Percentiles rank a stretch among this genome's conserved stretches.
Evolutionary conservation across 495 filamentous ascomycete species (phyloP).

Genomic region (Aspergillus carlsbadensis): DNA sequence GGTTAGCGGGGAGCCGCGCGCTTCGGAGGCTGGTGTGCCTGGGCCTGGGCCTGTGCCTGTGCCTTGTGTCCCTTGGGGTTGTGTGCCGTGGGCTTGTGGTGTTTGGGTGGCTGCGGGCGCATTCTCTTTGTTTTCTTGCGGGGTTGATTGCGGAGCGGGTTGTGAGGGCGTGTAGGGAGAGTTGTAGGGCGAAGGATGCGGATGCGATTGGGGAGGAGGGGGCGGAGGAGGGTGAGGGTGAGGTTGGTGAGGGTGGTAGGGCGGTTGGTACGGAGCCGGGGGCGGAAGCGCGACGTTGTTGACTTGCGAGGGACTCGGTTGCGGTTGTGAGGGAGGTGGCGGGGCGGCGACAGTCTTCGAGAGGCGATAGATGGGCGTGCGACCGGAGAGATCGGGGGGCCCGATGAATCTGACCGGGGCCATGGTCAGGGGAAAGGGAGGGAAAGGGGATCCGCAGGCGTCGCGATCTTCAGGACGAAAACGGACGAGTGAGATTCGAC

Average conservation of each 20-base stretch:
- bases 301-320: neutral
- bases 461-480: neutral
- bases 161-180: slow-evolving; percentile 2
- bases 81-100: no score
- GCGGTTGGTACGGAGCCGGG: neutral
- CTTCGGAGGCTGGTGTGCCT: neutral
- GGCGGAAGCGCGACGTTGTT: neutral
- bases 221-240: no score
- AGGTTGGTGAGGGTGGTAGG: no score
- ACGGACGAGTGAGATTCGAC: no score
- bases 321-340: neutral
- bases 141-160: neutral
- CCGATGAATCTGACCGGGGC: slow-evolving; percentile 9
- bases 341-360: slow-evolving; percentile 2
- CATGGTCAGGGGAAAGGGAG: no score
- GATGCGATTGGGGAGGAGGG: neutral
- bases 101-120: neutral
- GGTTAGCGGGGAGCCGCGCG: slow-evolving; percentile 1
- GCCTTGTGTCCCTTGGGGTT: no score
- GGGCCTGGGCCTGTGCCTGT: neutral
- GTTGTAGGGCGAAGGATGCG: slow-evolving; percentile 4
- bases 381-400: slow-evolving; percentile 13
- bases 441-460: neutral
- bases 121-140: slow-evolving; percentile 8
- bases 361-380: slow-evolving; percentile 16